Evolutionary conservation across 306 rosid genomes (phyloP), one percentile per base, ranked within the genome.

Genomic region (Acacia confusa): DNA sequence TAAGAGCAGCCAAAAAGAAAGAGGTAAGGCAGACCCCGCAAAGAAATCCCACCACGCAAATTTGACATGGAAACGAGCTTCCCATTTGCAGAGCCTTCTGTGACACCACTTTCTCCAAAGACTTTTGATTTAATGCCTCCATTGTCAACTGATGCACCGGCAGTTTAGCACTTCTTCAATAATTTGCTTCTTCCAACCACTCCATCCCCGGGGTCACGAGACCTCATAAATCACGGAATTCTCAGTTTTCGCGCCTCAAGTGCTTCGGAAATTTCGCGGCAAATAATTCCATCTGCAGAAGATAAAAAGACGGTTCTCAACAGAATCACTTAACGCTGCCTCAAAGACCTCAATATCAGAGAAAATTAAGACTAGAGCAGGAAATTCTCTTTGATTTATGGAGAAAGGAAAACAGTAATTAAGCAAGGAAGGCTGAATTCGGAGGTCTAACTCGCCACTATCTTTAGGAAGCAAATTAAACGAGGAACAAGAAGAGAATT

Each of bases 1-100:
- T 88, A 44, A 95, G 86, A 81, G 94, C 85, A 74, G 97, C 97
- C 76, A 93, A 66, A 83, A 93, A 89, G 52, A 95, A 77, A 84
- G 90, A 83, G 40, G 97, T 86, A 20, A 95, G 88, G 75, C 99
- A 91, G 30, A 95, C 85, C 73, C 99, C 99, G 66, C 91, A 88
- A 1, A 95, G 93, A 87, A 95, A 90, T 34, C 99, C 99, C 79
- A 89, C 89, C 64, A 90, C 97, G 88, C 99, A 95, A 77, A 93
- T 87, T 85, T 92, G 97, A 66, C 99, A 95, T 15, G 94, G 86
- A 76, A 92, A 92, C 17, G 97, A 93, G 70, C 76, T 93, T 15
- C 95, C 95, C 91, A 93, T 86, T 84, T 93, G 97, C 86, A 95
- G 19, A 58, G 99, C 97, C 86, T 43, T 93, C 83, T 86, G 97